Evolutionary conservation across 129 eudicot genomes (phyloP).

Genomic region (Erigeron canadensis): DNA sequence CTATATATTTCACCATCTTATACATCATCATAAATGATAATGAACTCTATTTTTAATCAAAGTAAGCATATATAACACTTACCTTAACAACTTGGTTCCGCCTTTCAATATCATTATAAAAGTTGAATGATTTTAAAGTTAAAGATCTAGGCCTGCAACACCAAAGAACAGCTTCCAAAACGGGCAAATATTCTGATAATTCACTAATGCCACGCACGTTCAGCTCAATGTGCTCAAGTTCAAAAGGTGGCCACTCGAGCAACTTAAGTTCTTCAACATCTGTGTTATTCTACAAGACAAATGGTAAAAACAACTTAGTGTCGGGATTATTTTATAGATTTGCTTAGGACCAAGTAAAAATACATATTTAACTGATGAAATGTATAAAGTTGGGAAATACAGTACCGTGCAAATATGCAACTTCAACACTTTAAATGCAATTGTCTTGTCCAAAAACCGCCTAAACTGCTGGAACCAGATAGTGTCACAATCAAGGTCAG

Average conservation of each 20-base stretch:
- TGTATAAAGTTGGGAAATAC: neutral
- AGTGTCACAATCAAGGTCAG: neutral
- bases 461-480: conserved; percentile 15
- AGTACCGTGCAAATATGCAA: neutral
- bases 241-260: neutral
- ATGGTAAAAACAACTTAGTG: neutral
- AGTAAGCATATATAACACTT: neutral
- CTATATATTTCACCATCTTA: too few relatives aligned
- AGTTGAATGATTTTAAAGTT: neutral
- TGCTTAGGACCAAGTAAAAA: neutral
- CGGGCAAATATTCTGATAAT: neutral
- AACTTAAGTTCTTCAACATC: neutral
- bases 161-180: conserved; percentile 11
- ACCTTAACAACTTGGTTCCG: neutral
- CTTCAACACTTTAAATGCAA: conserved; percentile 2
- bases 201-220: neutral
- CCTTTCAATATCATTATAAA: neutral
- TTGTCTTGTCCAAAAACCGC: conserved; percentile 8
- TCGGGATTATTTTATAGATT: neutral
- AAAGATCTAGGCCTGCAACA: conserved; percentile 10
- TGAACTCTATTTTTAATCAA: neutral
- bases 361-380: neutral
- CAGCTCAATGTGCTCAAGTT: conserved; percentile 14
- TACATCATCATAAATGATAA: too few relatives aligned
- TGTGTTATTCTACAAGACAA: neutral